These are phyloP conservation scores for Prunus mira DNA, from an alignment of 306 rosid genomes.

Conservation along the genomic window DNA sequence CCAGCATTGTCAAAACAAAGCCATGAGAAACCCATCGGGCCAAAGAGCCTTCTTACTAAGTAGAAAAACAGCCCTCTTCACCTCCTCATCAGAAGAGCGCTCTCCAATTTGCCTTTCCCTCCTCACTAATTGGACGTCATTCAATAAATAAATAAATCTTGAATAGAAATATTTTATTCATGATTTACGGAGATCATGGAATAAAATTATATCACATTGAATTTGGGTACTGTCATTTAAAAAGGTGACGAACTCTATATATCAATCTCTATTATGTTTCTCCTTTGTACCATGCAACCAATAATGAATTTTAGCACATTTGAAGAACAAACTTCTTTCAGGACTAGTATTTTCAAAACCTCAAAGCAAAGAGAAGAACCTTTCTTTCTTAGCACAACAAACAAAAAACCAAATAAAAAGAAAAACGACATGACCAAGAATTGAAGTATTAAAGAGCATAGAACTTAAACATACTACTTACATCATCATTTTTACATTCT, in stretches of 20 bases:
- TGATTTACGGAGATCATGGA: not conserved
- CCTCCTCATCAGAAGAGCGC: not conserved
- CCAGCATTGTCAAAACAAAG: too few relatives aligned
- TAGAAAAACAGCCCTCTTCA: too few relatives aligned
- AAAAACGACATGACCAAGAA: not conserved
- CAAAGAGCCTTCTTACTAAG: too few relatives aligned
- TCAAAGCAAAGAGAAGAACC: not conserved
- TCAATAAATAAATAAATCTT: too few relatives aligned
- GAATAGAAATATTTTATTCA: too few relatives aligned
- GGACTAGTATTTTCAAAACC: not conserved
- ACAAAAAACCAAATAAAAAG: not conserved
- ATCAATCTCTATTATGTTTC: not conserved
- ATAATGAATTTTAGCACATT: not conserved
- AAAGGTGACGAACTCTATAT: not conserved
- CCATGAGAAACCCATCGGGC: too few relatives aligned
- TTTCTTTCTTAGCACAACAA: not conserved
- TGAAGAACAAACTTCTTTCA: not conserved
- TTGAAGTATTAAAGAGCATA: not conserved
- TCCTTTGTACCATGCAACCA: not conserved
- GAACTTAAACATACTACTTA: constrained; percentile 32
- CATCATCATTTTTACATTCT: constrained; percentile 80
- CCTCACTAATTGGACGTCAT: not conserved
- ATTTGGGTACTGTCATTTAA: not conserved
- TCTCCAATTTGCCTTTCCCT: not conserved
- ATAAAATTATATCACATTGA: too few relatives aligned